These are phyloP conservation scores for Ascochyta rabiei DNA, from an alignment of 2,329 filamentous ascomycete species.

Conservation along the genomic window DNA sequence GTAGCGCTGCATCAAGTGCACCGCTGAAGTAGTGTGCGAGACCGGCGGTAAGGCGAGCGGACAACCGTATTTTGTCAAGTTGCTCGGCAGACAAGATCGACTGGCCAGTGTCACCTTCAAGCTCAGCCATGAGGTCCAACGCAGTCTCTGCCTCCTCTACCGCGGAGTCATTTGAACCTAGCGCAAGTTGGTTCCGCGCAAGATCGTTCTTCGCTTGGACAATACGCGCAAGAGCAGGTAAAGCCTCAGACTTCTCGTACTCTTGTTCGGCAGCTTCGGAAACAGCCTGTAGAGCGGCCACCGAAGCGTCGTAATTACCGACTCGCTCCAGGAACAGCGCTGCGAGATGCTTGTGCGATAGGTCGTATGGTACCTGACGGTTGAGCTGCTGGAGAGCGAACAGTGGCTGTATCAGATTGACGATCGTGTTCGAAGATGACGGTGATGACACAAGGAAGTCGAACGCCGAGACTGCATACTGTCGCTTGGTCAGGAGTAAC, in stretches of 20 bases:
- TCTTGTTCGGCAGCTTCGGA: conserved; percentile 76
- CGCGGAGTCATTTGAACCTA: conserved; percentile 68
- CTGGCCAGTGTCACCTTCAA: conserved; percentile 54
- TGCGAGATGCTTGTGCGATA: conserved; percentile 76
- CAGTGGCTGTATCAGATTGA: conserved; percentile 77
- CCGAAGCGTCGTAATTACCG: conserved; percentile 69
- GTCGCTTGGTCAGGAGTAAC: conserved; percentile 72
- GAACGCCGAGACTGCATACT: conserved; percentile 82
- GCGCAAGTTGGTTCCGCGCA: conserved; percentile 79
- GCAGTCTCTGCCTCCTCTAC: conserved; percentile 81
- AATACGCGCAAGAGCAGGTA: conserved; percentile 74
- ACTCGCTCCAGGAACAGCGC: conserved; percentile 83
- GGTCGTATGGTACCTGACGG: conserved; percentile 71
- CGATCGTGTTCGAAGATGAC: conserved; percentile 58
- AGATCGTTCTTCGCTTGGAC: conserved; percentile 86
- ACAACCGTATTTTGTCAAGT: conserved; percentile 75
- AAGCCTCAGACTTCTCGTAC: conserved; percentile 83
- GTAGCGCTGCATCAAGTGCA: conserved; percentile 71
- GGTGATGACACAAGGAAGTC: conserved; percentile 73
- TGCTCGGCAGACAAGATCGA: conserved; percentile 66
- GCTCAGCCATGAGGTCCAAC: conserved; percentile 76
- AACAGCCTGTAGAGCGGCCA: conserved; percentile 67
- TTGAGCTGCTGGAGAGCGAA: conserved; percentile 86
- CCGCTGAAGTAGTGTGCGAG: conserved; percentile 77
- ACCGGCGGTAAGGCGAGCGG: conserved; percentile 83